Evolutionary conservation across 768 basidiomycete genomes (phyloP), one percentile per base, ranked within the genome.

Genomic region (Ramaria sp.): DNA sequence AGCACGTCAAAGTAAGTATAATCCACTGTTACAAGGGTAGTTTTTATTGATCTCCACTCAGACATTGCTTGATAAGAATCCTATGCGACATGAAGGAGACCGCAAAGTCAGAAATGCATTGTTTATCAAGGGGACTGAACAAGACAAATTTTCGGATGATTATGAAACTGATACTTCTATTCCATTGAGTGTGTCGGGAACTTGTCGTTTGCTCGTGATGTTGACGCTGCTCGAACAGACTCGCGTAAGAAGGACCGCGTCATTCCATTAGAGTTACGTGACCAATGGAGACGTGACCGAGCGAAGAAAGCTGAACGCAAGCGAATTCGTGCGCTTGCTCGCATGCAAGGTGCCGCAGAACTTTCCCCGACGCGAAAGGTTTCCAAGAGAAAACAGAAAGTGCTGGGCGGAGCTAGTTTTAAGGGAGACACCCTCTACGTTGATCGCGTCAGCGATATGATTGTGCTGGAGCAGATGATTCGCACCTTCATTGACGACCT

Each of bases 271-370:
- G 75, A 81, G 5, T 73, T 96, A 7, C 74, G 71, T 50, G 76
- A 69, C 0, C 82, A 81, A 56, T 96, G 91, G 91, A 78, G 80
- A 43, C 76, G 77, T 45, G 94, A 97, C 63, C 88, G 91, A 1
- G 69, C 72, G 50, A 85, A 82, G 70, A 98, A 96, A 64, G 89
- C 89, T 0, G 81, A 82, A 55, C 65, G 71, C 62, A 95, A 90
- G 64, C 75, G 71, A 1, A 71, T 75, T 15, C 82, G 90, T 0
- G 75, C 71, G 1, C 66, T 76, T 3, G 80, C 75, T 15, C 78
- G 78, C 10, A 68, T 83, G 1, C 71, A 76, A 16, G 69, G 69
- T 0, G 79, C 79, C 12, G 72, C 81, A 1, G 86, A 92, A 61
- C 83, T 84, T 0, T 60, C 73, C 6, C 59, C 59, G n/a, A 76